These are phyloP conservation scores for Scortechinia acanthostroma DNA, from an alignment of 2,329 filamentous ascomycete species.

Conservation along the genomic window DNA sequence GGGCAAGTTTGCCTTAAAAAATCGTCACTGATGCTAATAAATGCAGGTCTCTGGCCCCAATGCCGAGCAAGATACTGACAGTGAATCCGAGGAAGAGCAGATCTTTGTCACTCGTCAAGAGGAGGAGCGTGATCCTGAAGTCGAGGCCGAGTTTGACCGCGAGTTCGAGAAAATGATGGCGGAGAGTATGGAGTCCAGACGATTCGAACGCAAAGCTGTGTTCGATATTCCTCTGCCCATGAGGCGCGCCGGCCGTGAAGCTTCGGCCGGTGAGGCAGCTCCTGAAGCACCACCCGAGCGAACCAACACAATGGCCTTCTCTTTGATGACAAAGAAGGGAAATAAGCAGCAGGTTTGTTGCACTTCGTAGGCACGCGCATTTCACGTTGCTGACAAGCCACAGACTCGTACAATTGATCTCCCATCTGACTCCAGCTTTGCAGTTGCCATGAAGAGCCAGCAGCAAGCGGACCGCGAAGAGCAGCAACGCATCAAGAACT, in stretches of 20 bases:
- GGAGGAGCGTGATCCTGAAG: constrained; percentile 84
- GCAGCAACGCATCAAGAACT: constrained; percentile 94
- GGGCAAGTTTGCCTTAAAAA: too few relatives aligned
- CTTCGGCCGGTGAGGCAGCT: constrained; percentile 23
- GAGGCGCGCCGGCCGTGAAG: not conserved
- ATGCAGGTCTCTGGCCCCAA: not conserved
- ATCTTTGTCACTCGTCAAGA: constrained; percentile 88
- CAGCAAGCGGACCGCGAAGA: constrained; percentile 93
- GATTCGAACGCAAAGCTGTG: constrained; percentile 86
- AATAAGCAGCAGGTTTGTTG: constrained; percentile 2
- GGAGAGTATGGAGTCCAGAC: constrained; percentile 89
- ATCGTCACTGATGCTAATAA: too few relatives aligned
- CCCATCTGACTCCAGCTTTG: constrained; percentile 85
- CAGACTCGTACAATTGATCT: constrained; percentile 87
- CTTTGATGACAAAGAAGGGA: not conserved
- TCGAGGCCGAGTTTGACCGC: constrained; percentile 93
- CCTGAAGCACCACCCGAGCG: constrained; percentile 19
- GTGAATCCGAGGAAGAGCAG: constrained; percentile 54
- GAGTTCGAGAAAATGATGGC: constrained; percentile 98
- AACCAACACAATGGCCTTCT: constrained; percentile 8
- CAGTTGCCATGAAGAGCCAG: constrained; percentile 90
- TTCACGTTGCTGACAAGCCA: constrained; percentile 9
- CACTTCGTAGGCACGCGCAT: not conserved
- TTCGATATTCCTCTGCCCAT: constrained; percentile 98
- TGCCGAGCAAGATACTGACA: not conserved